phyloP scores from a whole-genome alignment of 2,329 filamentous ascomycete species.

The Trichoderma harzianum region DNA sequence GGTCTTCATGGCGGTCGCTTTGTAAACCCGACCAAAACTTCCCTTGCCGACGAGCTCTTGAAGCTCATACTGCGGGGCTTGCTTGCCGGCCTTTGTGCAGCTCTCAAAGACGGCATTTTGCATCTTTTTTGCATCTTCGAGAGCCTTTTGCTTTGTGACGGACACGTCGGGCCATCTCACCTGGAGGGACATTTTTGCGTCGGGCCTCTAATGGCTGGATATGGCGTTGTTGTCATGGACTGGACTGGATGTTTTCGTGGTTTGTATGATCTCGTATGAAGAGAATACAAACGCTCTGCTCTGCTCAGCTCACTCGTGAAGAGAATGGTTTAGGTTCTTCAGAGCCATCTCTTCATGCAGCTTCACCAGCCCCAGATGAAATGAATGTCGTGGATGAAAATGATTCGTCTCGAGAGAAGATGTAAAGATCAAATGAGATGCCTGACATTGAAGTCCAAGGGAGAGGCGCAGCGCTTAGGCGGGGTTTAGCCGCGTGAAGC shows the following conservation, averaged over 20 bases:
- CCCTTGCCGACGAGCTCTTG: constrained; percentile 73
- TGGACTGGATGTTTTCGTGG: background rate
- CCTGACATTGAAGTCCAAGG: background rate
- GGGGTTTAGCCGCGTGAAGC: constrained; percentile 11
- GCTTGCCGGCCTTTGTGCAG: constrained; percentile 56
- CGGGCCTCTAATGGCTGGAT: background rate
- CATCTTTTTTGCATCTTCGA: constrained; percentile 70
- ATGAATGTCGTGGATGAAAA: background rate
- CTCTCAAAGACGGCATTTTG: constrained; percentile 61
- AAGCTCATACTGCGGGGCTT: constrained; percentile 64
- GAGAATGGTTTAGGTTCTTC: background rate
- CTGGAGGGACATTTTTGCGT: constrained; percentile 39
- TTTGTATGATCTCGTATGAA: background rate
- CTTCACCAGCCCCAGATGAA: constrained; percentile 3
- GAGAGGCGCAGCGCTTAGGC: constrained; percentile 13
- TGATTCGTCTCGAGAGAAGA: background rate
- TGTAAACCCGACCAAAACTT: constrained; percentile 71
- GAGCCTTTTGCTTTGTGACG: constrained; percentile 55
- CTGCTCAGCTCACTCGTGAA: background rate
- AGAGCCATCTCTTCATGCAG: background rate
- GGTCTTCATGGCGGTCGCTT: constrained; percentile 48
- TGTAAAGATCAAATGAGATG: background rate
- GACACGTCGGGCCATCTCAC: constrained; percentile 42
- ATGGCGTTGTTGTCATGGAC: background rate
- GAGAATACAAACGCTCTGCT: background rate